Evolutionary conservation across 2,329 filamentous ascomycete species (phyloP).

Genomic region (Epichloe brachyelytri): DNA sequence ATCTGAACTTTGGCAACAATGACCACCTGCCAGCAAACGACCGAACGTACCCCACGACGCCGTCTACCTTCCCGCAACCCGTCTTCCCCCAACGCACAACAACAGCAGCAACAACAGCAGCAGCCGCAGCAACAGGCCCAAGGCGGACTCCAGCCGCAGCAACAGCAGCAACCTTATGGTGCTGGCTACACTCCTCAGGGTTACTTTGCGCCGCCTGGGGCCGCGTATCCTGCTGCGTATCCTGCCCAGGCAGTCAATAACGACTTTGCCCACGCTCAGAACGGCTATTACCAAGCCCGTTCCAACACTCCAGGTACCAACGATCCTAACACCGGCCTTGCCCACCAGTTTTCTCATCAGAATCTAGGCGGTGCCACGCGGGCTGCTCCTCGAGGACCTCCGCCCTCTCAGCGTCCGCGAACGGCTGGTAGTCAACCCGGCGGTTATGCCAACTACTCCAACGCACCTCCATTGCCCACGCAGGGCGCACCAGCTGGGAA

Average conservation of each 20-base stretch:
- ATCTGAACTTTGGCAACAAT: slow-evolving; percentile 55
- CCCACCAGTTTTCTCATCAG: slow-evolving; percentile 94
- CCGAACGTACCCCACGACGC: slow-evolving; percentile 71
- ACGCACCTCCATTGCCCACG: slow-evolving; percentile 49
- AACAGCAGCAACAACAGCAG: slow-evolving; percentile 24
- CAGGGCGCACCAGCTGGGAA: slow-evolving; percentile 47
- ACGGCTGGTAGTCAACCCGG: slow-evolving; percentile 65
- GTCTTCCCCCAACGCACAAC: slow-evolving; percentile 12
- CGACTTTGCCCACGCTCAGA: slow-evolving; percentile 39
- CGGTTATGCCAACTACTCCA: slow-evolving; percentile 51
- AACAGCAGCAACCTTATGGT: slow-evolving; percentile 33
- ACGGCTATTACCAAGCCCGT: slow-evolving; percentile 33
- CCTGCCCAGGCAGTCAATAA: slow-evolving; percentile 25
- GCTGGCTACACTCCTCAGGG: slow-evolving; percentile 32
- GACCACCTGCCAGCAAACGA: slow-evolving; percentile 50
- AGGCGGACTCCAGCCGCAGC: slow-evolving; percentile 17
- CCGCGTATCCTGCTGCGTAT: slow-evolving; percentile 38
- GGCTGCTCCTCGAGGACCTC: slow-evolving; percentile 49
- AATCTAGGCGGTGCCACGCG: slow-evolving; percentile 68
- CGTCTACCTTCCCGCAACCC: slow-evolving; percentile 59
- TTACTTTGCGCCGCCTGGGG: slow-evolving; percentile 52
- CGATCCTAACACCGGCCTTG: slow-evolving; percentile 80
- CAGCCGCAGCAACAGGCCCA: slow-evolving; percentile 31
- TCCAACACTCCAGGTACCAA: slow-evolving; percentile 51
- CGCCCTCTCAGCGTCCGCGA: slow-evolving; percentile 64